Evolutionary conservation across 2,329 filamentous ascomycete species (phyloP).

Genomic region (Alternaria sp.): DNA sequence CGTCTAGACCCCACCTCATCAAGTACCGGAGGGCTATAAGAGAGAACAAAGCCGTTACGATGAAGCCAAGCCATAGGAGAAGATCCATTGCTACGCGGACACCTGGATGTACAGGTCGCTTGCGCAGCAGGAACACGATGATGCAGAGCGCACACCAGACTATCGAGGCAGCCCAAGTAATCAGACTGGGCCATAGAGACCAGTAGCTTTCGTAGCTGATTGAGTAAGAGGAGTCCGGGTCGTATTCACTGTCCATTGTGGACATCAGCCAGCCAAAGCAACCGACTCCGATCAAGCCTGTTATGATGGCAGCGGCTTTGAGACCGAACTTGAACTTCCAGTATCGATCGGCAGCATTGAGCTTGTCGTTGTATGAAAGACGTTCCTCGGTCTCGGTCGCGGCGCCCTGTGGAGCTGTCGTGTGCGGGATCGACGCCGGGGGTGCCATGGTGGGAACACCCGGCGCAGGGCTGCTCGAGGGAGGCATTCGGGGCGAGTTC

Average conservation of each 20-base stretch:
- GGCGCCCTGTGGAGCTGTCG: constrained; percentile 2
- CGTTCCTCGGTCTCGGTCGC: constrained; percentile 12
- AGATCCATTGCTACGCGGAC: constrained; percentile 44
- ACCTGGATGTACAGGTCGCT: constrained; percentile 43
- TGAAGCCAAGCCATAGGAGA: constrained; percentile 44
- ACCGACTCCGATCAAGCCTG: constrained; percentile 41
- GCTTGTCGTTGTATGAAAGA: constrained; percentile 29
- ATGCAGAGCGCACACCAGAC: constrained; percentile 41
- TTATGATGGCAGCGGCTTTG: constrained; percentile 27
- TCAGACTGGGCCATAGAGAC: constrained; percentile 28
- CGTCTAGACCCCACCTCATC: constrained; percentile 27
- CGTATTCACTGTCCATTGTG: neutral
- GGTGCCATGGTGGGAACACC: constrained; percentile 2
- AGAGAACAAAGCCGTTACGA: constrained; percentile 37
- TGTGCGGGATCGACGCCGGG: neutral
- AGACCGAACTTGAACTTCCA: constrained; percentile 44
- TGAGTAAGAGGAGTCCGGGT: constrained; percentile 11
- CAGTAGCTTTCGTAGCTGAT: constrained; percentile 18
- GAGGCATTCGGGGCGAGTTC: neutral
- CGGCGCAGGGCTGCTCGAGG: constrained; percentile 1
- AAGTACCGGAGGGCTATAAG: constrained; percentile 21
- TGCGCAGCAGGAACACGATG: constrained; percentile 32
- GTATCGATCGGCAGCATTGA: constrained; percentile 35
- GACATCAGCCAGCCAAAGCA: constrained; percentile 34
- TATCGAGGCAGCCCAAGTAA: constrained; percentile 40